Percentiles rank a stretch among this genome's conserved stretches.
phyloP scores from a whole-genome alignment of 495 filamentous ascomycete species.

The Alectoria sarmentosa region DNA sequence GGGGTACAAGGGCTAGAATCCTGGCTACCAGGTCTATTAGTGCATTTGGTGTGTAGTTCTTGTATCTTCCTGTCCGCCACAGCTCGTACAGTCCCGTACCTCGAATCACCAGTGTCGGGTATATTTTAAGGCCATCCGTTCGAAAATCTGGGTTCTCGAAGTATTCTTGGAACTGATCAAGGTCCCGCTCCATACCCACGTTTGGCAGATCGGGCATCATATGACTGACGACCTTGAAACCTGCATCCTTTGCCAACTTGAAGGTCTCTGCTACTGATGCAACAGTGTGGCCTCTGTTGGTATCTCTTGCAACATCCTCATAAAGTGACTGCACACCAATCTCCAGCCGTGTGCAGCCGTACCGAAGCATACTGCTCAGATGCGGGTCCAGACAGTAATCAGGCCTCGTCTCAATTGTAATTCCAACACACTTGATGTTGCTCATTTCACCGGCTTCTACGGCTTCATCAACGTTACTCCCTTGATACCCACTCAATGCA shows the following conservation, averaged over 20 bases:
- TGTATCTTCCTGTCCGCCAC: conserved; percentile 94
- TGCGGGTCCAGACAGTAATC: conserved; percentile 95
- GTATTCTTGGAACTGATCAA: conserved; percentile 95
- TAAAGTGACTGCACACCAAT: conserved; percentile 95
- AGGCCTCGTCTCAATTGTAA: conserved; percentile 94
- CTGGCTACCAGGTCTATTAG: conserved; percentile 92
- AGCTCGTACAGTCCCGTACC: conserved; percentile 96
- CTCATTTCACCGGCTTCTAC: conserved; percentile 88
- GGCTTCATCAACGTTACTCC: conserved; percentile 88
- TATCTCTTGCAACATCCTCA: conserved; percentile 96
- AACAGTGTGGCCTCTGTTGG: conserved; percentile 94
- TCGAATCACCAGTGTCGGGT: conserved; percentile 94
- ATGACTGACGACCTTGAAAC: conserved; percentile 97
- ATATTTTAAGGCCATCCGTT: conserved; percentile 98
- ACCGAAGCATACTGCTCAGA: conserved; percentile 87
- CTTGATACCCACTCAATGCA: conserved; percentile 87
- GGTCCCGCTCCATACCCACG: conserved; percentile 94
- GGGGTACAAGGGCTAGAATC: conserved; percentile 88
- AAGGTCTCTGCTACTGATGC: conserved; percentile 93
- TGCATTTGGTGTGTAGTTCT: conserved; percentile 96
- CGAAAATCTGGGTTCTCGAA: conserved; percentile 95
- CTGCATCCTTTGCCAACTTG: conserved; percentile 88
- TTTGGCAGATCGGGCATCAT: conserved; percentile 99
- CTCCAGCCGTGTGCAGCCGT: conserved; percentile 92
- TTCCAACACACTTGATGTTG: conserved; percentile 93